Evolutionary conservation across 306 rosid genomes (phyloP).

Genomic region (Quercus wislizeni): DNA sequence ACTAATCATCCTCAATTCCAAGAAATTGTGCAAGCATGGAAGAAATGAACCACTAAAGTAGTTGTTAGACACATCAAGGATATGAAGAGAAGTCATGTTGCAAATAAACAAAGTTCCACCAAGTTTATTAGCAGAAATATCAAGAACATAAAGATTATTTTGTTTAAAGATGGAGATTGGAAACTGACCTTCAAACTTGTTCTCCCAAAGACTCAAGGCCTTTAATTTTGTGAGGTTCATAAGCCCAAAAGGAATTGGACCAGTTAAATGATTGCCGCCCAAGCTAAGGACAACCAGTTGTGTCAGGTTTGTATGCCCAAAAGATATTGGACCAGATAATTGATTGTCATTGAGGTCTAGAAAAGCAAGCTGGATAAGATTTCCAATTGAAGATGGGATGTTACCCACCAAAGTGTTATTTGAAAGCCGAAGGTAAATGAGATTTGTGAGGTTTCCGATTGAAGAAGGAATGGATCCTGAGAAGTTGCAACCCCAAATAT

Average conservation of each 20-base stretch:
- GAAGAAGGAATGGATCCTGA: not conserved
- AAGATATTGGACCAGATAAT: rapidly evolving
- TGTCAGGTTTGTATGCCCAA: too few species aligned
- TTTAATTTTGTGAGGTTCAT: not conserved
- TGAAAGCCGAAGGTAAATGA: rapidly evolving
- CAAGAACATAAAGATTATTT: not conserved
- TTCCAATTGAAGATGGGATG: not conserved
- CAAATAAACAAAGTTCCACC: not conserved
- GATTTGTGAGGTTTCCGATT: not conserved
- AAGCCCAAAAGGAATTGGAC: too few species aligned
- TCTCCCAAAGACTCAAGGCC: rapidly evolving
- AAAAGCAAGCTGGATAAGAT: too few species aligned
- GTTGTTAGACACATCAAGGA: not conserved
- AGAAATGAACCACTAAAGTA: not conserved
- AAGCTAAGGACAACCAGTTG: too few species aligned
- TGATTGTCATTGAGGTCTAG: too few species aligned
- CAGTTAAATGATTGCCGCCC: too few species aligned
- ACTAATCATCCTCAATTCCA: too few species aligned
- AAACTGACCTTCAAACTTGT: not conserved
- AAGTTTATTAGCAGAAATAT: not conserved
- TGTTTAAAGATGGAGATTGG: not conserved
- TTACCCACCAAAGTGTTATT: not conserved
- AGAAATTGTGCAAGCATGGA: not conserved
- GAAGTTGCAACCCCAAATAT: not conserved
- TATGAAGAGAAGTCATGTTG: not conserved